Conservation (phyloP, 2,329 filamentous ascomycete genomes). For the Sporothrix brasiliensis region DNA sequence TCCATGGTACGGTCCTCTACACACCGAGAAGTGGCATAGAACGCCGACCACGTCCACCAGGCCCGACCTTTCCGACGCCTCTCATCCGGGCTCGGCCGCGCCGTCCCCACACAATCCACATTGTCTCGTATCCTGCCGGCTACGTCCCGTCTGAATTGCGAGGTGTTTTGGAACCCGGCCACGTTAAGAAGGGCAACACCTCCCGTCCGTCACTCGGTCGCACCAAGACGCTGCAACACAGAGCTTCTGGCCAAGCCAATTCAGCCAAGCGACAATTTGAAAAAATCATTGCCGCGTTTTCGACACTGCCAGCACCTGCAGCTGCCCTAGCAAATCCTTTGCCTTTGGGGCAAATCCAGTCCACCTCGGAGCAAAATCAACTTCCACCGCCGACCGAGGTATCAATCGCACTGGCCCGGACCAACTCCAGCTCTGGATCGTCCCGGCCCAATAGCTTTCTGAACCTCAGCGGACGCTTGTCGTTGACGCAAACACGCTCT, state of each 20-base stretch:
- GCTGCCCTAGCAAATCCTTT: neutral
- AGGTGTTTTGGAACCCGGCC: conserved; percentile 30
- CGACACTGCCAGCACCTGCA: neutral
- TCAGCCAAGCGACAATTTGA: conserved; percentile 34
- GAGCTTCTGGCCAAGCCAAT: neutral
- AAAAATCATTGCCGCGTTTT: conserved; percentile 42
- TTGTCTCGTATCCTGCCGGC: conserved; percentile 52
- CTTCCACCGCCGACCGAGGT: neutral
- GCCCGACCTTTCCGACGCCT: conserved; percentile 44
- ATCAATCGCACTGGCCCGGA: neutral
- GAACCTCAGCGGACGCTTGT: conserved; percentile 39
- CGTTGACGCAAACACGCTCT: conserved; percentile 30
- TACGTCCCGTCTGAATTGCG: conserved; percentile 48
- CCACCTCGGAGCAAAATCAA: neutral
- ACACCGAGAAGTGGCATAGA: conserved; percentile 35
- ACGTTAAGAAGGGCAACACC: conserved; percentile 7
- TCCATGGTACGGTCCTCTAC: conserved; percentile 40
- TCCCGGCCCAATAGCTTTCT: conserved; percentile 37
- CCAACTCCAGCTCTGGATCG: neutral
- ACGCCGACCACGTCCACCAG: conserved; percentile 36
- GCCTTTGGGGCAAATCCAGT: neutral
- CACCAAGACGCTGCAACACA: neutral
- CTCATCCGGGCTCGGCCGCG: conserved; percentile 55
- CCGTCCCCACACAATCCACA: conserved; percentile 60
- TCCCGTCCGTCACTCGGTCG: neutral